These are phyloP conservation scores for Leccinum glutinopallens DNA, from an alignment of 1,284 basidiomycete species.

Conservation along the genomic window DNA sequence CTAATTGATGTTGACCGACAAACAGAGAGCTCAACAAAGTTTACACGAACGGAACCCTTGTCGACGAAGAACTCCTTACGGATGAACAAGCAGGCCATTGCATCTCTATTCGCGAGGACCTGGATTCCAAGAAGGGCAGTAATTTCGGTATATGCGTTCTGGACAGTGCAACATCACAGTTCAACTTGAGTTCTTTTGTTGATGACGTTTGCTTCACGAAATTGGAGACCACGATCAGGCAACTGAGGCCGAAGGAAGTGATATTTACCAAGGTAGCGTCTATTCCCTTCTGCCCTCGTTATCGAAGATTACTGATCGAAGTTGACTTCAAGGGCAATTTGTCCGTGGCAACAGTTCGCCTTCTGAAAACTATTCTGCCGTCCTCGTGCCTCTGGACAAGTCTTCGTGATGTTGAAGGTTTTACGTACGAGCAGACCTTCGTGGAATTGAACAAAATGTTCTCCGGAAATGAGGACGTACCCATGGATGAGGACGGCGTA, in stretches of 20 bases:
- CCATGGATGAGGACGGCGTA: slow-evolving; percentile 45
- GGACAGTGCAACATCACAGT: slow-evolving; percentile 96
- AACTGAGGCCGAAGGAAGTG: slow-evolving; percentile 91
- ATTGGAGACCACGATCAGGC: slow-evolving; percentile 92
- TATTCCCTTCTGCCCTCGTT: slow-evolving; percentile 40
- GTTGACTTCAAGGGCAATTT: slow-evolving; percentile 67
- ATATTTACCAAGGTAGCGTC: slow-evolving; percentile 82
- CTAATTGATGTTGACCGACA: slow-evolving; percentile 7
- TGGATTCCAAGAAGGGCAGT: slow-evolving; percentile 47
- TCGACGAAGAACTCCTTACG: slow-evolving; percentile 86
- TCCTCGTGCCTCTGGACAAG: slow-evolving; percentile 86
- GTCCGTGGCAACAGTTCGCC: slow-evolving; percentile 76
- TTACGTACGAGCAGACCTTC: slow-evolving; percentile 72
- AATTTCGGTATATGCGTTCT: slow-evolving; percentile 92
- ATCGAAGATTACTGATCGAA: slow-evolving; percentile 8
- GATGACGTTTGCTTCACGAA: slow-evolving; percentile 93
- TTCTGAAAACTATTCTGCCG: slow-evolving; percentile 81
- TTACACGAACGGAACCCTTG: slow-evolving; percentile 95
- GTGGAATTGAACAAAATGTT: slow-evolving; percentile 74
- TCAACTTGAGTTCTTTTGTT: slow-evolving; percentile 87
- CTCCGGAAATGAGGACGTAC: slow-evolving; percentile 46
- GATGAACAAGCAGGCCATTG: slow-evolving; percentile 97
- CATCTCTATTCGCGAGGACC: slow-evolving; percentile 81
- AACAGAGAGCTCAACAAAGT: slow-evolving; percentile 91
- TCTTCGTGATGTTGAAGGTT: slow-evolving; percentile 82